Percentiles rank a stretch among this genome's conserved stretches.
phyloP scores from a whole-genome alignment of 2,329 filamentous ascomycete genomes.

The Stemphylium beticola region DNA sequence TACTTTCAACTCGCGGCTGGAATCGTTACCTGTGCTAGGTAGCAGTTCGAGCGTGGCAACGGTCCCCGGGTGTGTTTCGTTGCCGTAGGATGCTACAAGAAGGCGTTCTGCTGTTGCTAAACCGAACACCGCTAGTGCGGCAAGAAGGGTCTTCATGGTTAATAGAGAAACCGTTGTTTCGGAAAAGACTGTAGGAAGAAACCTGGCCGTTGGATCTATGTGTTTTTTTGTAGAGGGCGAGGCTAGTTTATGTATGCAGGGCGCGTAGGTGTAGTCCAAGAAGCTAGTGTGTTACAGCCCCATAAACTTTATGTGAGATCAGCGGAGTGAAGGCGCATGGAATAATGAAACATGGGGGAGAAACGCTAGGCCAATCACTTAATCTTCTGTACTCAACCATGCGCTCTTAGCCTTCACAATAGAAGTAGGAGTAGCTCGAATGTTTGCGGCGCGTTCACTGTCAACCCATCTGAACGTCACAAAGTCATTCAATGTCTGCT shows the following conservation, averaged over 20 bases:
- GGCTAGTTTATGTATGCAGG: no score
- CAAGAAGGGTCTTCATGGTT: conserved; percentile 15
- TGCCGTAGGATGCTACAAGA: conserved; percentile 53
- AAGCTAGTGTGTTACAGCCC: not conserved
- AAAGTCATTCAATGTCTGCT: not conserved
- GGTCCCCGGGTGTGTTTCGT: conserved; percentile 37
- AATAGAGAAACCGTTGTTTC: not conserved
- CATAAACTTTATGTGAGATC: conserved; percentile 1
- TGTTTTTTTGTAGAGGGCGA: no score
- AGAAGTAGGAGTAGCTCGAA: not conserved
- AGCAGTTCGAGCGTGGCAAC: conserved; percentile 48
- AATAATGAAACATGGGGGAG: not conserved
- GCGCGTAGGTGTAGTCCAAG: no score
- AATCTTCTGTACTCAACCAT: no score
- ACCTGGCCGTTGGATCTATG: no score
- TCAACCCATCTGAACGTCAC: not conserved
- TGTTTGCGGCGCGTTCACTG: not conserved
- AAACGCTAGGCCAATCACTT: not conserved
- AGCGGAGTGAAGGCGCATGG: not conserved
- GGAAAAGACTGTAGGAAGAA: not conserved
- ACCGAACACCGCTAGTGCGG: conserved; percentile 21
- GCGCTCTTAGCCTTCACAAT: not conserved
- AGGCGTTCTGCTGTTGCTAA: conserved; percentile 32
- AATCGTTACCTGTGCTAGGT: conserved; percentile 2
- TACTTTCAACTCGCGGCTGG: conserved; percentile 46